Conservation (phyloP, 768 basidiomycete species). For the Cystobasidium tubakii region DNA sequence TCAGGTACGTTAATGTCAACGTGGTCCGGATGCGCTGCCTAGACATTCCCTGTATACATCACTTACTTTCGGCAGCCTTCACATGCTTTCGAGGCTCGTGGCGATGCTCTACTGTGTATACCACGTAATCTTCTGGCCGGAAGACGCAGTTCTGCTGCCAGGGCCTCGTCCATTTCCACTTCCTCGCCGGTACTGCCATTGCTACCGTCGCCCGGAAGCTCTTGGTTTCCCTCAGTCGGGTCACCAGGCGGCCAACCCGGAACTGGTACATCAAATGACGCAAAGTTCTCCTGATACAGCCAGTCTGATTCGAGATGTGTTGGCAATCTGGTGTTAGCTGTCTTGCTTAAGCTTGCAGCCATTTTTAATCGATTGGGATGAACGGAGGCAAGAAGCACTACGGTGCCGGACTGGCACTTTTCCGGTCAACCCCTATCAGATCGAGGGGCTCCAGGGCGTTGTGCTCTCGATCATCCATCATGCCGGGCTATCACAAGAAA, state of each 20-base stretch:
- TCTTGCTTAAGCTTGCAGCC: not conserved
- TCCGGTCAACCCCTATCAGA: not conserved
- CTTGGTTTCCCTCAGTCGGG: not conserved
- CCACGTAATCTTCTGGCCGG: slow-evolving; percentile 2
- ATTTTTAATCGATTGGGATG: not conserved
- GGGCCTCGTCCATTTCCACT: not conserved
- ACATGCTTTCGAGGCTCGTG: slow-evolving; percentile 18
- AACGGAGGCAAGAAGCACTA: not conserved
- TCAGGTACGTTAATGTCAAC: too few relatives aligned
- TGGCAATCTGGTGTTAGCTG: not conserved
- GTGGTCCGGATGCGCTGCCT: too few relatives aligned
- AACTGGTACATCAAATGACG: not conserved
- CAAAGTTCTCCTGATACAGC: not conserved
- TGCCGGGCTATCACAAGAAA: too few relatives aligned
- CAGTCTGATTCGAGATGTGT: not conserved
- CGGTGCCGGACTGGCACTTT: not conserved
- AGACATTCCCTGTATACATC: too few relatives aligned
- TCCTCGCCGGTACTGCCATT: not conserved
- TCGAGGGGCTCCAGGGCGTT: slow-evolving; percentile 3
- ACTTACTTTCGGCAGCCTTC: slow-evolving; percentile 19
- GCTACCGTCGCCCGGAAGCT: not conserved
- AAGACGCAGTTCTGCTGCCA: not conserved
- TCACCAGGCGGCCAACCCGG: not conserved
- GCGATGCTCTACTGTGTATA: slow-evolving; percentile 6
- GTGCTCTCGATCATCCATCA: too few relatives aligned